Conservation (phyloP, 2,329 filamentous ascomycete genomes). For the Aspergillus ustus region DNA sequence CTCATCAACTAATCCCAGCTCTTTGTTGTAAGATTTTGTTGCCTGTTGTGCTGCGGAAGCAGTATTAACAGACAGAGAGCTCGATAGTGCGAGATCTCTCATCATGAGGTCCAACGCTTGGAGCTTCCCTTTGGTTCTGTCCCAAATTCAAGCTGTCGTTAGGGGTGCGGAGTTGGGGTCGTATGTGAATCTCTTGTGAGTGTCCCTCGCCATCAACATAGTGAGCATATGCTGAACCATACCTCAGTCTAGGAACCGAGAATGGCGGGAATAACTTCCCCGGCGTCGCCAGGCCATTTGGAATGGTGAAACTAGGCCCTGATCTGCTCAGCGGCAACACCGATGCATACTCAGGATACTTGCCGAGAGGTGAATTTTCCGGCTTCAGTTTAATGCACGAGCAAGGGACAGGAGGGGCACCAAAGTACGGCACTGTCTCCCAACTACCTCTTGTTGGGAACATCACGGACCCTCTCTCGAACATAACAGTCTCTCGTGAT, state of each 20-base stretch:
- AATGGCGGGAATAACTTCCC: slow-evolving; percentile 50
- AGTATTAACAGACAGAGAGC: neutral
- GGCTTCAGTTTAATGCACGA: slow-evolving; percentile 70
- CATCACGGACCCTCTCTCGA: slow-evolving; percentile 59
- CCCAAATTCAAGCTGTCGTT: slow-evolving; percentile 19
- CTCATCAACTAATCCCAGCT: neutral
- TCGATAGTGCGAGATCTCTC: slow-evolving; percentile 4
- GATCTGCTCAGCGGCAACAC: slow-evolving; percentile 41
- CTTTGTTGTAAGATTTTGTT: neutral
- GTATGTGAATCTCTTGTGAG: slow-evolving; percentile 38
- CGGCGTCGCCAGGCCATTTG: slow-evolving; percentile 47
- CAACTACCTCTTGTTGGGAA: slow-evolving; percentile 61
- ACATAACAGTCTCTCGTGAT: slow-evolving; percentile 61
- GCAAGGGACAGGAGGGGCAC: slow-evolving; percentile 69
- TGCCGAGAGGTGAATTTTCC: slow-evolving; percentile 55
- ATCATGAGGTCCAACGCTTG: slow-evolving; percentile 17
- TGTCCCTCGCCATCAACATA: neutral
- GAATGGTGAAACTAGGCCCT: slow-evolving; percentile 50
- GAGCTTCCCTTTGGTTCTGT: slow-evolving; percentile 19
- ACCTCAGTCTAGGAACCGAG: slow-evolving; percentile 34
- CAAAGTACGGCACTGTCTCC: slow-evolving; percentile 70
- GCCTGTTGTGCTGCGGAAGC: neutral
- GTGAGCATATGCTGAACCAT: neutral
- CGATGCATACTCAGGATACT: slow-evolving; percentile 50
- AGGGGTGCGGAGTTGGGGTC: slow-evolving; percentile 27